Percentiles rank a stretch among this genome's conserved stretches.
Conservation (phyloP, 371 early-diverging fungal species). For the Choanephora cucurbitarum region DNA sequence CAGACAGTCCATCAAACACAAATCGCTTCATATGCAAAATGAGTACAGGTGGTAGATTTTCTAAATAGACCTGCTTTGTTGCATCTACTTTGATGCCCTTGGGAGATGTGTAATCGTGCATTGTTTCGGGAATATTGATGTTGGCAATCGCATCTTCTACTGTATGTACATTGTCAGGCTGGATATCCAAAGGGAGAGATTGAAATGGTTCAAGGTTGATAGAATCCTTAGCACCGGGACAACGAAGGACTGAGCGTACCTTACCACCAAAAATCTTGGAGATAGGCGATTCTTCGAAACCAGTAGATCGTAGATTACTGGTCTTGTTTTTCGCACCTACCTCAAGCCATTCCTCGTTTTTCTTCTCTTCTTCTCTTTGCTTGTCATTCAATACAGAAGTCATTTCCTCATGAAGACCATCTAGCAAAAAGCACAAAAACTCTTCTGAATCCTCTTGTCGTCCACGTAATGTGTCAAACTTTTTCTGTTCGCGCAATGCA, state of each 20-base stretch:
- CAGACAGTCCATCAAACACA: constrained; percentile 71
- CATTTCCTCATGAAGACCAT: constrained; percentile 95
- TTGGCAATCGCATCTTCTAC: constrained; percentile 87
- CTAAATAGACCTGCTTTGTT: constrained; percentile 85
- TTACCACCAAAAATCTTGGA: constrained; percentile 86
- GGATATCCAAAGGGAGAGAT: constrained; percentile 87
- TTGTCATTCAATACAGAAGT: constrained; percentile 42
- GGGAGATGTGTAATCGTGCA: constrained; percentile 61
- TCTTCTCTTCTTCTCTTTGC: constrained; percentile 21
- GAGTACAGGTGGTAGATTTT: constrained; percentile 87
- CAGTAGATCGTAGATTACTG: constrained; percentile 51
- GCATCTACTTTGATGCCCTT: constrained; percentile 66
- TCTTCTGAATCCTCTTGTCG: constrained; percentile 98
- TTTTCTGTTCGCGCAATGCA: constrained; percentile 76
- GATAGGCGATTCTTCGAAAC: constrained; percentile 77
- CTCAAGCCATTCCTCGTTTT: constrained; percentile 80
- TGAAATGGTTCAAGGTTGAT: constrained; percentile 89
- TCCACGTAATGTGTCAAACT: constrained; percentile 84
- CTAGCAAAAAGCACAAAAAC: constrained; percentile 89
- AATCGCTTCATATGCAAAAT: constrained; percentile 96
- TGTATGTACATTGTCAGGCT: constrained; percentile 73
- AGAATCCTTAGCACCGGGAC: constrained; percentile 78
- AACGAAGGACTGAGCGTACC: constrained; percentile 75
- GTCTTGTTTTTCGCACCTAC: constrained; percentile 87
- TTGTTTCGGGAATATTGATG: constrained; percentile 73